phyloP scores from a whole-genome alignment of 768 basidiomycete genomes.

The Trametes gibbosa region DNA sequence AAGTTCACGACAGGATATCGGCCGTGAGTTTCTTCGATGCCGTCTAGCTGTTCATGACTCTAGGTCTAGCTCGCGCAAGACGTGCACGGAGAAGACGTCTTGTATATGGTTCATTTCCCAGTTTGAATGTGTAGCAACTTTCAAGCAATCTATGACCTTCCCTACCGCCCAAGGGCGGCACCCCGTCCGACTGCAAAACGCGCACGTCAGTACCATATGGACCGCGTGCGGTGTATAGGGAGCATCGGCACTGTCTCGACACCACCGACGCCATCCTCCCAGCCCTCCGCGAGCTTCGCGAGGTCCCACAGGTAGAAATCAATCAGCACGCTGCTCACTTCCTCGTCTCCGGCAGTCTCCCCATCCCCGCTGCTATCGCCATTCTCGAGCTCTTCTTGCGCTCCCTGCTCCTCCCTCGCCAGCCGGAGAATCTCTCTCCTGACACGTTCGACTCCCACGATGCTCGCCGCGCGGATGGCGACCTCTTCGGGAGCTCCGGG shows the following conservation, averaged over 20 bases:
- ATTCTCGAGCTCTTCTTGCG: background rate
- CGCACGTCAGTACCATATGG: slow-evolving; percentile 73
- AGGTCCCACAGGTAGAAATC: slow-evolving; percentile 93
- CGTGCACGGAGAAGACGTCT: too few relatives aligned
- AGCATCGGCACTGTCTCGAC: slow-evolving; percentile 51
- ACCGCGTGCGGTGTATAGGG: slow-evolving; percentile 77
- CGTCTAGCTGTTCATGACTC: too few relatives aligned
- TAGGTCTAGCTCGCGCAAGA: too few relatives aligned
- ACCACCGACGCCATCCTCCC: slow-evolving; percentile 57
- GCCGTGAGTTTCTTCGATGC: too few relatives aligned
- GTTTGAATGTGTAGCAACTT: too few relatives aligned
- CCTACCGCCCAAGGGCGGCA: too few relatives aligned
- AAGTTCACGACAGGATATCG: too few relatives aligned
- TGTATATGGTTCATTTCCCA: too few relatives aligned
- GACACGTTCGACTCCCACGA: slow-evolving; percentile 75
- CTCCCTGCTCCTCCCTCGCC: slow-evolving; percentile 9
- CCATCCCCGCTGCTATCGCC: slow-evolving; percentile 6
- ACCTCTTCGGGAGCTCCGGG: slow-evolving; percentile 69
- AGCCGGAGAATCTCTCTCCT: slow-evolving; percentile 51
- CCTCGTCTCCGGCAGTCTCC: slow-evolving; percentile 12
- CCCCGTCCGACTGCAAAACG: too few relatives aligned
- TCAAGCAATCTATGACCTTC: too few relatives aligned
- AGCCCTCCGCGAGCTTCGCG: slow-evolving; percentile 69
- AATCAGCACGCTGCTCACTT: slow-evolving; percentile 72
- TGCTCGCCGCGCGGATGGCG: slow-evolving; percentile 75